A percentile compares a stretch with the other conserved stretches of the same genome.
Conservation (phyloP, 129 eudicot genomes). For the Helianthus tuberosus region DNA sequence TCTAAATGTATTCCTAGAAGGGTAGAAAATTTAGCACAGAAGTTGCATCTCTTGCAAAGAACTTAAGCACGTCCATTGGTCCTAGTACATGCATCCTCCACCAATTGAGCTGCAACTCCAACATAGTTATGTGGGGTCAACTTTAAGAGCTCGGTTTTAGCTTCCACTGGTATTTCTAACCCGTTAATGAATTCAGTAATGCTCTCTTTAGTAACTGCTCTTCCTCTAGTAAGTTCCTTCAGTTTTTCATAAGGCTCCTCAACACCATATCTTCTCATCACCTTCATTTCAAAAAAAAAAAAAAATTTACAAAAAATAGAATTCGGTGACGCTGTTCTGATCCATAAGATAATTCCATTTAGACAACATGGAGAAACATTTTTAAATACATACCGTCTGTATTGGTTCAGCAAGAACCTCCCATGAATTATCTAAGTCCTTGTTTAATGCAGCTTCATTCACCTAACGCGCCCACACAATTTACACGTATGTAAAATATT, state of each 20-base stretch:
- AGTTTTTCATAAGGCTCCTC: constrained; percentile 97
- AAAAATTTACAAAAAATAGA: not conserved
- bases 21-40: not conserved
- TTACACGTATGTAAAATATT: not conserved
- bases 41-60: not conserved
- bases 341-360: not conserved
- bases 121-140: constrained; percentile 75
- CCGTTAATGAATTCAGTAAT: constrained; percentile 64
- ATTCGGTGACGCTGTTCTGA: not conserved
- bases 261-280: constrained; percentile 92
- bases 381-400: constrained; percentile 77
- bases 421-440: constrained; percentile 78
- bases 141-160: constrained; percentile 59
- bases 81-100: constrained; percentile 45
- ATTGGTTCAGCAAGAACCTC: constrained; percentile 99
- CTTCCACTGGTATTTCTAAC: constrained; percentile 71
- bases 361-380: not conserved
- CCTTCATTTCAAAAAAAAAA: constrained; percentile 42
- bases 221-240: constrained; percentile 92
- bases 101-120: constrained; percentile 75
- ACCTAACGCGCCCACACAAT: constrained; percentile 50
- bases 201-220: constrained; percentile 65
- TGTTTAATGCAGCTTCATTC: constrained; percentile 66
- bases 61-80: constrained; percentile 6
- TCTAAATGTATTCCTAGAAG: too few relatives aligned